These are phyloP conservation scores for Manihot esculenta DNA, from an alignment of 441 rosid genomes.

Conservation along the genomic window DNA sequence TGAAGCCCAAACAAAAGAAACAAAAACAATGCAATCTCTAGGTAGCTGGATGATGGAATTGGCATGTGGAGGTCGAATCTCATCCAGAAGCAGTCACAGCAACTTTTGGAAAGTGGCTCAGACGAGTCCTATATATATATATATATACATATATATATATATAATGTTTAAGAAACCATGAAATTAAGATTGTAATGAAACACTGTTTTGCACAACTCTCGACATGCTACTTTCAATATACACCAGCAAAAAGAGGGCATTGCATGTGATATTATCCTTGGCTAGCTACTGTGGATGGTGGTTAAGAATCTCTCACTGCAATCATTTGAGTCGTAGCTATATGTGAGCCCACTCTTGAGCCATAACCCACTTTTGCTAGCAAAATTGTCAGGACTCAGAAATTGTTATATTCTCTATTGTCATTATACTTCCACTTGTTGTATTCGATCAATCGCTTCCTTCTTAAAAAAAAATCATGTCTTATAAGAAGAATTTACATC, in stretches of 20 bases:
- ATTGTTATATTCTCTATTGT: conserved; percentile 8
- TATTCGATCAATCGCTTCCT: conserved; percentile 3
- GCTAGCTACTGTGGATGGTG: conserved; percentile 3
- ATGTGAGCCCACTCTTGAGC: conserved; percentile 13
- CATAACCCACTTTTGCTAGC: conserved; percentile 13
- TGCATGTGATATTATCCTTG: conserved; percentile 25
- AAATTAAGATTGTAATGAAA: conserved; percentile 7
- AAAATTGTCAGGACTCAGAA: conserved; percentile 18
- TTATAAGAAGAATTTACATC: not conserved
- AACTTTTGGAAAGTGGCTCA: conserved; percentile 9
- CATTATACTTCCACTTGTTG: not conserved
- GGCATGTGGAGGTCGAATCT: conserved; percentile 34
- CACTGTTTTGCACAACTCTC: conserved; percentile 23
- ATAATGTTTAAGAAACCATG: not conserved
- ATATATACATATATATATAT: too few species aligned
- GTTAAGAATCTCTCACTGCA: not conserved
- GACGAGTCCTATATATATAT: too few species aligned
- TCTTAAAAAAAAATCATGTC: conserved; percentile 11
- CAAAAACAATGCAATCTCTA: conserved; percentile 12
- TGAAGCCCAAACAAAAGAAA: not conserved
- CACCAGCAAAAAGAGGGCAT: conserved; percentile 14
- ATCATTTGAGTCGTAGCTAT: not conserved
- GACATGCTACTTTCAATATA: conserved; percentile 23
- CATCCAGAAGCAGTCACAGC: conserved; percentile 17
- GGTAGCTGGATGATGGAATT: conserved; percentile 32